Percentiles rank a stretch among this genome's conserved stretches.
Conservation (phyloP, 306 rosid species). For the Senna siamea region DNA sequence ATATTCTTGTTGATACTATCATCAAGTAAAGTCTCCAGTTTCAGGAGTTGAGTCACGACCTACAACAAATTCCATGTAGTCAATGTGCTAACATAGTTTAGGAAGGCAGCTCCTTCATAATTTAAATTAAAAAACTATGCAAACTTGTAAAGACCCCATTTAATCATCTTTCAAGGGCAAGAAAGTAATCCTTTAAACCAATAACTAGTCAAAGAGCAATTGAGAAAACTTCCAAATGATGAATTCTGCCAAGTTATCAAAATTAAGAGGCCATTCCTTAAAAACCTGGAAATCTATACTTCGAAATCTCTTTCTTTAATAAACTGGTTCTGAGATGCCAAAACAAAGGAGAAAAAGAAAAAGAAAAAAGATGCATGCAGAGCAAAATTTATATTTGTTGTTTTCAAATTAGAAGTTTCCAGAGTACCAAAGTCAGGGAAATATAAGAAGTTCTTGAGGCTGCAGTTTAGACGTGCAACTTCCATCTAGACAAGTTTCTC, state of each 20-base stretch:
- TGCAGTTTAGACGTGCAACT: constrained; percentile 24
- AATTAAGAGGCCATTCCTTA: constrained; percentile 9
- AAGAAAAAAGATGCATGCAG: not conserved
- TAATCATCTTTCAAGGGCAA: constrained; percentile 28
- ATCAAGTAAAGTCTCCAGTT: constrained; percentile 85
- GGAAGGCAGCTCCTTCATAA: constrained; percentile 4
- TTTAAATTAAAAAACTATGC: constrained; percentile 1
- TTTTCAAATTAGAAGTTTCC: constrained; percentile 13
- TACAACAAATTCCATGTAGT: constrained; percentile 46
- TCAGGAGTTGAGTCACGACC: constrained; percentile 89
- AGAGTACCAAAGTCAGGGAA: constrained; percentile 1
- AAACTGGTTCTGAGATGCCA: constrained; percentile 10
- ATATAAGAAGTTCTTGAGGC: constrained; percentile 16
- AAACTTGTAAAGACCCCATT: not conserved
- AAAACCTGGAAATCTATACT: constrained; percentile 17
- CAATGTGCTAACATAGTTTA: constrained; percentile 18
- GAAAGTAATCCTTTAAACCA: constrained; percentile 21
- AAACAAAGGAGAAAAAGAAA: no score
- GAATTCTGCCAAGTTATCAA: constrained; percentile 14
- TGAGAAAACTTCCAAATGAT: constrained; percentile 4
- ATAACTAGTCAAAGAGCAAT: constrained; percentile 1
- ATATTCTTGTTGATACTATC: constrained; percentile 73
- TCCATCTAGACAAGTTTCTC: not conserved
- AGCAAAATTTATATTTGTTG: constrained; percentile 9
- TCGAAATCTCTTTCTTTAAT: constrained; percentile 7